Evolutionary conservation across 2,329 filamentous ascomycete genomes (phyloP), one percentile per base, ranked within the genome.

Genomic region (Gliomastix tumulicola): DNA sequence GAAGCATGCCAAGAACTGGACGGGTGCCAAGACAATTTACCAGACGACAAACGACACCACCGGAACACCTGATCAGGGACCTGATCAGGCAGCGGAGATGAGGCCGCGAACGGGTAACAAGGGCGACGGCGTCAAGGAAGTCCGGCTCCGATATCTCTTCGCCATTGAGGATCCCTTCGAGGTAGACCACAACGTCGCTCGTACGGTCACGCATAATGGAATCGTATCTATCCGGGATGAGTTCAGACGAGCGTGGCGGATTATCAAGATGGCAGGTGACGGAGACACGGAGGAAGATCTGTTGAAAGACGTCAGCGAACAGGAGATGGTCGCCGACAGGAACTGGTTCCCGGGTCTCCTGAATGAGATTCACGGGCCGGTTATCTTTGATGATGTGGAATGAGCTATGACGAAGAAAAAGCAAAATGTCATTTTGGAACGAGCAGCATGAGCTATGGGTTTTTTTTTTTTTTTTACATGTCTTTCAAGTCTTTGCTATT

Each of bases 161-260:
- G 86, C 87, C 21, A 89, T 96, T 41, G 89, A 95, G 54, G 89
- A 95, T 55, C 89, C 89, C 0, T 95, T 95, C 50, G 88, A 95
- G 62, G 62, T 80, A 3, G 81, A 88, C 28, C 88, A 95, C 59
- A 96, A 95, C 48, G 84, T 95, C 22, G 89, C 85, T 4, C 71
- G 87, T 34, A 94, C 88, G 0, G 88, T 95, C 2, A 88, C 83
- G 7, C 84, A 90, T 50, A 76, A 80, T 41, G 87, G 88, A 3
- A 86, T 94, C 44, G 81, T 86, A 2, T 74, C 82, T 1, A 92
- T 94, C 41, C 71, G 86, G 28, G 83, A 92, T 48, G 88, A 95
- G 59, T 92, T 94, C 51, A 74, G 86, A 15, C 74, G 88, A 16
- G 87, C 86, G 4, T 85, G 84, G 76, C 68, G 75, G 23, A 82